Base-by-base conservation (phyloP, 495 filamentous ascomycete species). In the Parachaetomium inaequale region DNA sequence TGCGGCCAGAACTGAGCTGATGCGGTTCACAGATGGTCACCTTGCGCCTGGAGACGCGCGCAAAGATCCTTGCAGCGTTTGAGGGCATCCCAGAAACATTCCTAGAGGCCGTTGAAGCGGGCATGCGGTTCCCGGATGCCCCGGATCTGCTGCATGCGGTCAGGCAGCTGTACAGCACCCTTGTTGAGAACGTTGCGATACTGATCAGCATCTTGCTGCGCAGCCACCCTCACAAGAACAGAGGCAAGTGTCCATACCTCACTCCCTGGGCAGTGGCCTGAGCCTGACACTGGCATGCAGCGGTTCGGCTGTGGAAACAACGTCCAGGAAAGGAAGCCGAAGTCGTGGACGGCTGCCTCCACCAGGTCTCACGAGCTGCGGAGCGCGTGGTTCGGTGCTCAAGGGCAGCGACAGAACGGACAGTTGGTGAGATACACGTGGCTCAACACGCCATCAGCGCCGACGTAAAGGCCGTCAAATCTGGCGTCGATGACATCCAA, bases 81-180 rank as follows among this genome's bases (percentile, higher is more conserved):
- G 51, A 54, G 31, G 21, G n/a, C 7, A 54, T 54, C 11, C 51
- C 51, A 4, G 51, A 54, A 29, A 54, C 51, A 19, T 54, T 54
- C 4, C 2, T 36, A 4, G 51, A 54, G 2, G 51, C 51, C 31
- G 51, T 54, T 3, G 15, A 38, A 23, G 51, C 51, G 10, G 17
- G 17, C n/a, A 34, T 34, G 29, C 17, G 51, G 11, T 54, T 54
- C 15, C 51, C 51, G 15, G 31, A 21, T 25, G 31, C n/a, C 4
- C 0, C 51, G 15, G 29, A 54, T 29, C 17, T 54, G 17, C 12
- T 34, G 17, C 10, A 54, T 2, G 51, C 51, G 5, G 29, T 54
- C 31, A 36, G 29, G 19, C 31, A 36, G 51, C 19, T 54, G 7
- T 34, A 36, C 21, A 0, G n/a, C 21, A 38, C 32, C 6, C 14